Percentiles rank a stretch among this genome's conserved stretches.
These are phyloP conservation scores for Akanthomyces dipterigenus DNA, from an alignment of 2,329 filamentous ascomycete genomes.

Conservation along the genomic window DNA sequence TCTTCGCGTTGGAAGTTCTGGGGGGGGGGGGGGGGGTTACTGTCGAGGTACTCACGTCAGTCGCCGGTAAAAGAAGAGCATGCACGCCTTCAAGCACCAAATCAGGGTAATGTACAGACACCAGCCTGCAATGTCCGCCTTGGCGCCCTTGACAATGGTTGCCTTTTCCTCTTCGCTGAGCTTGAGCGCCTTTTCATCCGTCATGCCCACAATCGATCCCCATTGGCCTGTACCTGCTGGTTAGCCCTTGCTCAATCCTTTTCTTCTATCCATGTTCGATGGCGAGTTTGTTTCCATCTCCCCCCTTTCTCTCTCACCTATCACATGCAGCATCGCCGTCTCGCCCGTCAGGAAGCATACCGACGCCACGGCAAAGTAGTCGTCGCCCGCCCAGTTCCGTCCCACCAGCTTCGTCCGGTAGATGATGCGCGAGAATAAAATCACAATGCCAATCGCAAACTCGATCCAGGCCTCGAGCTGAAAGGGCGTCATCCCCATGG, in stretches of 20 bases:
- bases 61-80: conserved; percentile 32
- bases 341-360: conserved; percentile 30
- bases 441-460: conserved; percentile 30
- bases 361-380: conserved; percentile 31
- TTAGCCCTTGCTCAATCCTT: too few species aligned
- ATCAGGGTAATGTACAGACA: conserved; percentile 30
- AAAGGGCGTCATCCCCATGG: conserved; percentile 31
- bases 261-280: too few species aligned
- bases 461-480: conserved; percentile 38
- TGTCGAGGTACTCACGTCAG: conserved; percentile 26
- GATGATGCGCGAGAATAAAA: conserved; percentile 33
- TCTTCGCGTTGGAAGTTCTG: too few species aligned
- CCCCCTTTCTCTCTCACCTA: conserved; percentile 19
- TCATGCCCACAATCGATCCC: conserved; percentile 20
- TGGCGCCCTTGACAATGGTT: conserved; percentile 17
- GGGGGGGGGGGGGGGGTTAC: too few species aligned
- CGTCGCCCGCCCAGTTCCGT: conserved; percentile 35
- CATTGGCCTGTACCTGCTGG: conserved; percentile 16
- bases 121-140: conserved; percentile 26
- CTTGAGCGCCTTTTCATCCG: conserved; percentile 14
- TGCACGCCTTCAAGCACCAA: conserved; percentile 33
- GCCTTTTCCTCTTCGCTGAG: conserved; percentile 13
- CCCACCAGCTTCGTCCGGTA: conserved; percentile 33
- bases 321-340: conserved; percentile 25
- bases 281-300: not conserved